phyloP scores from a whole-genome alignment of 192 early-diverging fungal species.

The Linnemannia hyalina region DNA sequence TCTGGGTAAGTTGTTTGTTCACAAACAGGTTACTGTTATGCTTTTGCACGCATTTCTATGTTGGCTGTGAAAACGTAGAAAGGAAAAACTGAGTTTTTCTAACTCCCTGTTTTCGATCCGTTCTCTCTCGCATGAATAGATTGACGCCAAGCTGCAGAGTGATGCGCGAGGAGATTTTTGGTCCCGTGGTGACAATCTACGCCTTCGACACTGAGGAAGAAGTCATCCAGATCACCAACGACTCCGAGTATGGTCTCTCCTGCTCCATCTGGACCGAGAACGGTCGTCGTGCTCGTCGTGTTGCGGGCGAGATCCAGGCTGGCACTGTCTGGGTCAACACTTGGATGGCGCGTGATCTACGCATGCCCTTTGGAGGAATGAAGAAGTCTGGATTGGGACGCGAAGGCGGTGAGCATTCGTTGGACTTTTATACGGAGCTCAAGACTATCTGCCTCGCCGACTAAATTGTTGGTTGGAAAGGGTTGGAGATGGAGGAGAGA shows the following conservation, averaged over 20 bases:
- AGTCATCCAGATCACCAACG: constrained; percentile 75
- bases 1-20: constrained; percentile 57
- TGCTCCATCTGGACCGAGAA: constrained; percentile 81
- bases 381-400: constrained; percentile 75
- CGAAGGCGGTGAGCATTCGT: constrained; percentile 74
- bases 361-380: constrained; percentile 84
- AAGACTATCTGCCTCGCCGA: constrained; percentile 65
- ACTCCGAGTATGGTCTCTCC: constrained; percentile 76
- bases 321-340: constrained; percentile 87
- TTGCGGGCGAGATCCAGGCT: constrained; percentile 72
- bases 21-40: background rate
- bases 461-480: constrained; percentile 12
- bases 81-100: constrained; percentile 17
- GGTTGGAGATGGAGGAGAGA: background rate
- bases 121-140: constrained; percentile 15
- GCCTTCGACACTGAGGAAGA: constrained; percentile 84
- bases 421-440: constrained; percentile 77
- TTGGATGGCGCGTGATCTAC: constrained; percentile 80
- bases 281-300: constrained; percentile 66
- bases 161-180: constrained; percentile 86
- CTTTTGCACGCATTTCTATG: background rate
- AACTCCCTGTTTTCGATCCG: constrained; percentile 11
- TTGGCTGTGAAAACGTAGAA: background rate
- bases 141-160: constrained; percentile 52
- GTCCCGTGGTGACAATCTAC: constrained; percentile 81